Evolutionary conservation across 306 rosid genomes (phyloP).

Genomic region (Cicer chorassanicum): DNA sequence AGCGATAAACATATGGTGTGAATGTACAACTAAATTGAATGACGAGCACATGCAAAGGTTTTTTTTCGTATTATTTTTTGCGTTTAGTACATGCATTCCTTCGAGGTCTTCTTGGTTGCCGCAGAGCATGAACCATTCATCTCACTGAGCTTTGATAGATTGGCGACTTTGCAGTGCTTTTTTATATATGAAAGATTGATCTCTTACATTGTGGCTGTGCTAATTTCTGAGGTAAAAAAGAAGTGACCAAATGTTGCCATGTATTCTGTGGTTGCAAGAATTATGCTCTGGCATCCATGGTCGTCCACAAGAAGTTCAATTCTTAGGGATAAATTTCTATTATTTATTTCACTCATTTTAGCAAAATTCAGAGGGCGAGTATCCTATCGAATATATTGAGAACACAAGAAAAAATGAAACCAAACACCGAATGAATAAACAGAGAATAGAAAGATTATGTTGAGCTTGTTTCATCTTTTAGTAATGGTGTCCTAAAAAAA

Average conservation of each 20-base stretch:
- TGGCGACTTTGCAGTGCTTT: background rate
- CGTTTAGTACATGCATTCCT: background rate
- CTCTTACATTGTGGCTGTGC: background rate
- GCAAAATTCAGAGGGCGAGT: background rate
- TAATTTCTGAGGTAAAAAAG: background rate
- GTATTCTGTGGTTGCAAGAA: background rate
- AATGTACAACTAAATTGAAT: constrained; percentile 43
- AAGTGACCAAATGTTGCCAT: too few species aligned
- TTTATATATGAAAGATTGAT: background rate
- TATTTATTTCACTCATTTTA: background rate
- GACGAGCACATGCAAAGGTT: constrained; percentile 7
- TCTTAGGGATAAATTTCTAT: background rate
- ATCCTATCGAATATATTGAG: background rate
- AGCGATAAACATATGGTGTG: constrained; percentile 36
- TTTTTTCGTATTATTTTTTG: background rate
- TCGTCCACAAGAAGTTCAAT: background rate
- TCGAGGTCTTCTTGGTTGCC: background rate
- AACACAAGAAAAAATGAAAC: background rate
- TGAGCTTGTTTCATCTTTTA: background rate
- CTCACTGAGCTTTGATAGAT: background rate
- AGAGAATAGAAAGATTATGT: background rate
- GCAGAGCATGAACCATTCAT: background rate
- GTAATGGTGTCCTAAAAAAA: background rate
- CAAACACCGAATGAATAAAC: background rate
- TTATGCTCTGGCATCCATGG: background rate